Evolutionary conservation across 805 yeast species (phyloP), one percentile per base, ranked within the genome.

Genomic region (Candida fluviatilis): DNA sequence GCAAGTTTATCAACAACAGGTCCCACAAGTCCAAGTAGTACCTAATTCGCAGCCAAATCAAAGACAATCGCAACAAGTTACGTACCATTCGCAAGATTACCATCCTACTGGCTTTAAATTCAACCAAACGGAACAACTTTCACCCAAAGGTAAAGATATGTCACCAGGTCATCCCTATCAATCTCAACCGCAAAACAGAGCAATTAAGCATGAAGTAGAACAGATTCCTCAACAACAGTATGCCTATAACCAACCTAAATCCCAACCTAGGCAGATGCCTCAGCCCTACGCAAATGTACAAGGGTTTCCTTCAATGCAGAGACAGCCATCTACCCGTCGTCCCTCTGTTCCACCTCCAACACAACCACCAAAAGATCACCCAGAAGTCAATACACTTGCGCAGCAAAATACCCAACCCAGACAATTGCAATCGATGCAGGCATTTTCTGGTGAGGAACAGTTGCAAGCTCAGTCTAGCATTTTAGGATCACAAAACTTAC

Each of bases 321-420:
- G 29, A 12, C 29, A 7, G 13, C 29, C 29, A 10, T 6, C 29
- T 12, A 26, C 15, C 5, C n/a, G 15, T 5, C 7, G 29, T 8
- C 29, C 29, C 7, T 26, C 29, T 12, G 29, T 26, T 26, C 29
- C 29, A 26, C 29, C 29, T 8, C 29, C 29, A 26, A 26, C 6
- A 7, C 29, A 26, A 26, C 29, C 29, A 12, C 29, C 29, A 33
- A 15, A 34, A 25, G 15, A 36, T 12, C 11, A 30, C 19, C 17
- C 31, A 32, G 18, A 15, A 31, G 30, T 36, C 13, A 27, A 27
- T 4, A 34, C 36, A 28, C 41, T 29, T 29, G 19, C 38, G 18
- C 18, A 30, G n/a, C n/a, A n/a, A n/a, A n/a, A n/a, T n/a, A n/a
- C 21, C 24, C 36, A 16, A n/a, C 18, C 10, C 41, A 15, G 18